These are phyloP conservation scores for Hypoxylon crocopeplum DNA, from an alignment of 495 filamentous ascomycete genomes.

Conservation along the genomic window DNA sequence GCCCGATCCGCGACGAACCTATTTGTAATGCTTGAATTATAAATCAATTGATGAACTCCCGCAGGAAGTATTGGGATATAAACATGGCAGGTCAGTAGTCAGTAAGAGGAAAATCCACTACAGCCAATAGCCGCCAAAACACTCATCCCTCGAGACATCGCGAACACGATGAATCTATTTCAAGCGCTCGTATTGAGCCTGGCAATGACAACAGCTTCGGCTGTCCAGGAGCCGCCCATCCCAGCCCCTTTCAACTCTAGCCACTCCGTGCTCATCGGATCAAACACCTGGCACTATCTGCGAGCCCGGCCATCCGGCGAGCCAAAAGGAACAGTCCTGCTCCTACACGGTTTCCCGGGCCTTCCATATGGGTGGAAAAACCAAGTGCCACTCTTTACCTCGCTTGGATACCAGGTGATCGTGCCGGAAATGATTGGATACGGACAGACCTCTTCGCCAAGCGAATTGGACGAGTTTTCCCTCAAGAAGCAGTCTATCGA, in stretches of 20 bases:
- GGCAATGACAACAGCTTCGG: not conserved
- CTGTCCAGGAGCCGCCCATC: not conserved
- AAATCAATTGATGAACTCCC: not conserved
- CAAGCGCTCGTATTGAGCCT: not conserved
- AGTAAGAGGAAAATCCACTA: not conserved
- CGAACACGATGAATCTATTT: not conserved
- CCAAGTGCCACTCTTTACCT: slow-evolving; percentile 75
- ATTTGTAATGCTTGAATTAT: slow-evolving; percentile 13
- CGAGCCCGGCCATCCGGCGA: slow-evolving; percentile 61
- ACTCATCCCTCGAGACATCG: not conserved
- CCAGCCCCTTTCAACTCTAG: slow-evolving; percentile 15
- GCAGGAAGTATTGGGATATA: too few species aligned
- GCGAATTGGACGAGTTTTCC: slow-evolving; percentile 63
- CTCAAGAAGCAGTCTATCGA: slow-evolving; percentile 73
- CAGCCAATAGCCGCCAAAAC: too few species aligned
- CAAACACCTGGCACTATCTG: slow-evolving; percentile 68
- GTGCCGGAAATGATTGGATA: slow-evolving; percentile 81
- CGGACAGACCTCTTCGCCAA: slow-evolving; percentile 70
- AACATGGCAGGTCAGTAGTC: not conserved
- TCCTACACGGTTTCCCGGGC: slow-evolving; percentile 66
- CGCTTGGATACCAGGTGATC: slow-evolving; percentile 71
- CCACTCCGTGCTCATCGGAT: slow-evolving; percentile 10
- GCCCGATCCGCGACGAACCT: too few species aligned
- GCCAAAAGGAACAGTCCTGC: slow-evolving; percentile 66
- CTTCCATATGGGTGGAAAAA: slow-evolving; percentile 74